A percentile compares a stretch with the other conserved stretches of the same genome.
Evolutionary conservation across 257 asterid genomes (phyloP).

Genomic region (Salvia hispanica): DNA sequence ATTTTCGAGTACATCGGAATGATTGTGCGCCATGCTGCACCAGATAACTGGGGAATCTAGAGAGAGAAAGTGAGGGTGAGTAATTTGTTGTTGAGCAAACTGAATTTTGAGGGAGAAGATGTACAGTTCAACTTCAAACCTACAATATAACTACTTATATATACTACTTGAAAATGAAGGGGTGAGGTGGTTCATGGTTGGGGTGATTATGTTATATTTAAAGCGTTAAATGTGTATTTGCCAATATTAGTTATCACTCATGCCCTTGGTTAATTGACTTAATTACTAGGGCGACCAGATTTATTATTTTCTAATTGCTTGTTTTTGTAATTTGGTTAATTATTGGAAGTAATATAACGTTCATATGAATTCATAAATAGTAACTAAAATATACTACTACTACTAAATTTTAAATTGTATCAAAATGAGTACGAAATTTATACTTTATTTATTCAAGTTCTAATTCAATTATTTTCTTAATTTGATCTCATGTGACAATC

Average conservation of each 20-base stretch:
- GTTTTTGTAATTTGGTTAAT: not conserved
- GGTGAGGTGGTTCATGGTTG: slow-evolving; percentile 6
- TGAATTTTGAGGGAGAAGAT: slow-evolving; percentile 17
- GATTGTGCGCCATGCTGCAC: slow-evolving; percentile 46
- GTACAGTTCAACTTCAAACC: slow-evolving; percentile 60
- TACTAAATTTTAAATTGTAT: no score
- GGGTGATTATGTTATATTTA: slow-evolving; percentile 33
- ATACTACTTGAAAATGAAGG: slow-evolving; percentile 16
- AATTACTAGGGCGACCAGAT: slow-evolving; percentile 25
- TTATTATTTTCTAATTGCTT: not conserved
- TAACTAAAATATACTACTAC: no score
- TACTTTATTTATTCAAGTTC: no score
- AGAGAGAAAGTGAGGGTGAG: slow-evolving; percentile 21
- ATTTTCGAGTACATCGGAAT: slow-evolving; percentile 41
- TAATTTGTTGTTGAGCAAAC: slow-evolving; percentile 25
- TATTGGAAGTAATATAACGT: no score
- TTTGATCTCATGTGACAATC: no score
- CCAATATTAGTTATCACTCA: slow-evolving; percentile 22
- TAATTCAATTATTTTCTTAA: no score
- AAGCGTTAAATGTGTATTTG: slow-evolving; percentile 30
- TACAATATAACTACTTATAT: slow-evolving; percentile 56
- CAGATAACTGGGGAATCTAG: slow-evolving; percentile 33
- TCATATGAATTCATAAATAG: no score
- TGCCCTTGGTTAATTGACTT: slow-evolving; percentile 20
- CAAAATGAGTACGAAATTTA: no score